Evolutionary conservation across 2,329 filamentous ascomycete species (phyloP).

Genomic region (Phyllosticta capitalensis): DNA sequence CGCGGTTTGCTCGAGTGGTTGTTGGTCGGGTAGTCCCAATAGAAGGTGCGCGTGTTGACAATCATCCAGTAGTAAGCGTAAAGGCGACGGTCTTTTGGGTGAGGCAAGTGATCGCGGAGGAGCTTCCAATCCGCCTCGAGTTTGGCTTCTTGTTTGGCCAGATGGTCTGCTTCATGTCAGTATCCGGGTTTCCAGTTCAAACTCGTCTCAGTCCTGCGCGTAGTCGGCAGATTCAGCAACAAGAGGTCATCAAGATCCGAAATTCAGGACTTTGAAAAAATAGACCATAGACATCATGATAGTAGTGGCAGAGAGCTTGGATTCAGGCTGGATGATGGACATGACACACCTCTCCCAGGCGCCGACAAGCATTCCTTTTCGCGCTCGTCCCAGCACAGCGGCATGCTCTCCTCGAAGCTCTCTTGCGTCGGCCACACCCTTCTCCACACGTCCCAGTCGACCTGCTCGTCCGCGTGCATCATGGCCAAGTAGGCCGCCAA

Average conservation of each 20-base stretch:
- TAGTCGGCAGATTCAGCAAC: background rate
- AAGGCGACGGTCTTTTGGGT: conserved; percentile 18
- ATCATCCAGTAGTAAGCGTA: conserved; percentile 52
- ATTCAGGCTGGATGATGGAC: background rate
- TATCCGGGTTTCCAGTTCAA: background rate
- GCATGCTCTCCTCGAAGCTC: conserved; percentile 52
- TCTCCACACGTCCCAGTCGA: conserved; percentile 43
- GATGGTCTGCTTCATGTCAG: conserved; percentile 25
- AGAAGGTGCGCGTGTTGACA: conserved; percentile 52
- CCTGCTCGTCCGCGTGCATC: conserved; percentile 16
- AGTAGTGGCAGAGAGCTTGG: background rate
- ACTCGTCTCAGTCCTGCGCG: background rate
- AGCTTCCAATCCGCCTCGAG: conserved; percentile 41
- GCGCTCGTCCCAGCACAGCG: conserved; percentile 42
- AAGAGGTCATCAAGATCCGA: background rate
- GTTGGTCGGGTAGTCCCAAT: conserved; percentile 38
- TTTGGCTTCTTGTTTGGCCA: conserved; percentile 47
- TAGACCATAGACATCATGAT: background rate
- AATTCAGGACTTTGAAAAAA: background rate
- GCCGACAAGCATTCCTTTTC: conserved; percentile 33
- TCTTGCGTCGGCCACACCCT: conserved; percentile 54
- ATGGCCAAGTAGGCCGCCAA: conserved; percentile 60
- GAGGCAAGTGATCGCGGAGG: conserved; percentile 35
- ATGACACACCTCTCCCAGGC: conserved; percentile 21
- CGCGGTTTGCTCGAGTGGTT: conserved; percentile 30